Evolutionary conservation across 768 basidiomycete genomes (phyloP).

Genomic region (Phaeolepiota aurea): DNA sequence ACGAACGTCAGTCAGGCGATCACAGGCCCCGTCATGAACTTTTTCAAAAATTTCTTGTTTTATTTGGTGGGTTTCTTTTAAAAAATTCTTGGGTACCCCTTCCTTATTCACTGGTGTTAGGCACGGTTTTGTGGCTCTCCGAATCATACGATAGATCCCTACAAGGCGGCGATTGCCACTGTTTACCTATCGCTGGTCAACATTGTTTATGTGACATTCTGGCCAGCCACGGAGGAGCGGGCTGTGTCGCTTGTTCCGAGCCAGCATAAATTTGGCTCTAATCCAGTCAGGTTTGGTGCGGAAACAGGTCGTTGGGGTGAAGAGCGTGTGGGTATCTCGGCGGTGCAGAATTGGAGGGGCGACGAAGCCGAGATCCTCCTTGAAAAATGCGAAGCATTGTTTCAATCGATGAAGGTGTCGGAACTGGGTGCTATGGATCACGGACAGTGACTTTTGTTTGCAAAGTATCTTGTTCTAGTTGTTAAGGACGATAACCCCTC

Average conservation of each 20-base stretch:
- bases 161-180: slow-evolving; percentile 59
- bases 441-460: too few relatives aligned
- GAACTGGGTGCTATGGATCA: neutral
- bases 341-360: slow-evolving; percentile 42
- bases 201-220: slow-evolving; percentile 36
- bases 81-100: neutral
- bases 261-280: slow-evolving; percentile 6
- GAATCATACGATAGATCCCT: slow-evolving; percentile 52
- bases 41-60: slow-evolving; percentile 45
- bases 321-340: slow-evolving; percentile 39
- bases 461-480: too few relatives aligned
- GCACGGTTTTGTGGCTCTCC: slow-evolving; percentile 61
- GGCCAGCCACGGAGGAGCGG: slow-evolving; percentile 9
- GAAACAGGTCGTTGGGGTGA: slow-evolving; percentile 49
- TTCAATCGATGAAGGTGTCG: slow-evolving; percentile 25
- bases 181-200: slow-evolving; percentile 63
- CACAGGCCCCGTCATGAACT: slow-evolving; percentile 33
- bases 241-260: slow-evolving; percentile 3
- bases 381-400: slow-evolving; percentile 47
- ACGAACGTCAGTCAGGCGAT: slow-evolving; percentile 52
- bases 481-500: too few relatives aligned
- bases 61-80: slow-evolving; percentile 38
- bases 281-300: slow-evolving; percentile 45
- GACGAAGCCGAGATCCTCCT: slow-evolving; percentile 43
- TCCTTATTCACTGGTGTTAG: slow-evolving; percentile 25